A percentile compares a stretch with the other conserved stretches of the same genome.
These are phyloP conservation scores for Lecanicillium sp. DNA, from an alignment of 2,329 filamentous ascomycete species.

Conservation along the genomic window DNA sequence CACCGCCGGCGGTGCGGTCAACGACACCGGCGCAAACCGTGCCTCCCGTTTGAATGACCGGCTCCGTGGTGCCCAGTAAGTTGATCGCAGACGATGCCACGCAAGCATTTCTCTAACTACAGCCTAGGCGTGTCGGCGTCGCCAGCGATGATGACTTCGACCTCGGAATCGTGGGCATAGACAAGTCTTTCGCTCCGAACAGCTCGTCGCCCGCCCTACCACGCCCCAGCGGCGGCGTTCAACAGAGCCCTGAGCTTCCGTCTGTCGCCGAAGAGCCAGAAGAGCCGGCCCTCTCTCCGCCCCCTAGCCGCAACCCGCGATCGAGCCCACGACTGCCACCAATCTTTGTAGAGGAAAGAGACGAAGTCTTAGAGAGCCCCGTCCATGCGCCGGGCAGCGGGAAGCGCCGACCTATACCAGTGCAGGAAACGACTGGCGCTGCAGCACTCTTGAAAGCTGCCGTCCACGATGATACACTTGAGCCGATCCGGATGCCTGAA, in stretches of 20 bases:
- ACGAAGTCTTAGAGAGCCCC: constrained; percentile 50
- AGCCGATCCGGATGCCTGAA: background rate
- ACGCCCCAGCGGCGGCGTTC: background rate
- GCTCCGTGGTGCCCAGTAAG: constrained; percentile 59
- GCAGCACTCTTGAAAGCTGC: constrained; percentile 39
- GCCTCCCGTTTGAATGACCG: constrained; percentile 51
- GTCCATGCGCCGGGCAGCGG: constrained; percentile 50
- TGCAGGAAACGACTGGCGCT: constrained; percentile 31
- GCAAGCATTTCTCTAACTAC: constrained; percentile 14
- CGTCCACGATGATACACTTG: constrained; percentile 25
- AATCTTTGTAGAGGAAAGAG: constrained; percentile 16
- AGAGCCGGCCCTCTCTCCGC: background rate
- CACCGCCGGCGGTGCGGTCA: background rate
- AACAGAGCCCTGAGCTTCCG: background rate
- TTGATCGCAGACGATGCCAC: constrained; percentile 3
- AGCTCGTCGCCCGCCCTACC: background rate
- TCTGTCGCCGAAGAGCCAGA: background rate
- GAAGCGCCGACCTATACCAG: constrained; percentile 35
- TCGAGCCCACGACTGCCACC: background rate
- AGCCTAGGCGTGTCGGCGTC: constrained; percentile 46
- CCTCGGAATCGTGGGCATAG: constrained; percentile 42
- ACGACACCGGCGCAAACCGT: background rate
- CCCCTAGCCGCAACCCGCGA: background rate
- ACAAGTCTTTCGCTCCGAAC: constrained; percentile 20
- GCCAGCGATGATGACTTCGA: constrained; percentile 54